A percentile compares a stretch with the other conserved stretches of the same genome.
Evolutionary conservation across 2,329 filamentous ascomycete genomes (phyloP).

Genomic region (Colletotrichum noveboracense): DNA sequence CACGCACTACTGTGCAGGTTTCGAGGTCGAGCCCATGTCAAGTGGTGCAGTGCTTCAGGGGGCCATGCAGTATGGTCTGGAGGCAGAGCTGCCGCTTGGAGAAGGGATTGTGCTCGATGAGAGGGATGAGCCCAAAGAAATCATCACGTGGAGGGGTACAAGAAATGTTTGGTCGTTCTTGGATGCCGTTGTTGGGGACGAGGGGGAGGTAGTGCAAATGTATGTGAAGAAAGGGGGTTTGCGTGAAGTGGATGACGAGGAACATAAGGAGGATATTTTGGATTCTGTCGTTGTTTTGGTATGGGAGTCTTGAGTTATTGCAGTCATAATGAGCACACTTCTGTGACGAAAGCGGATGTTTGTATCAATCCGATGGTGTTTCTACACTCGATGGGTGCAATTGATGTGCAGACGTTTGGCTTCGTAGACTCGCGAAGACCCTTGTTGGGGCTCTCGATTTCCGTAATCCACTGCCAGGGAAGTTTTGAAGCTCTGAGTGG

Average conservation of each 20-base stretch:
- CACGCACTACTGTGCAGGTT: slow-evolving; percentile 44
- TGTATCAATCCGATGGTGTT: background rate
- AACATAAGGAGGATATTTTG: slow-evolving; percentile 27
- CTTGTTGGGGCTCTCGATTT: background rate
- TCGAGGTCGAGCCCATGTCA: slow-evolving; percentile 25
- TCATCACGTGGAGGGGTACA: slow-evolving; percentile 39
- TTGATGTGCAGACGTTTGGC: background rate
- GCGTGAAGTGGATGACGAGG: background rate
- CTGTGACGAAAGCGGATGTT: background rate
- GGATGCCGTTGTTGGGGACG: slow-evolving; percentile 38
- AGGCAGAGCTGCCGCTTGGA: slow-evolving; percentile 24
- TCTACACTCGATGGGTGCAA: background rate
- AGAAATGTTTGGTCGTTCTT: slow-evolving; percentile 46
- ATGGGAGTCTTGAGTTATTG: slow-evolving; percentile 34
- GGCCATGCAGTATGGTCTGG: slow-evolving; percentile 5
- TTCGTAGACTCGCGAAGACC: background rate
- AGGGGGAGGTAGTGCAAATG: slow-evolving; percentile 51
- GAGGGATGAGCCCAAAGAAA: slow-evolving; percentile 29
- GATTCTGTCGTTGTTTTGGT: slow-evolving; percentile 47
- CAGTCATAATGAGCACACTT: background rate
- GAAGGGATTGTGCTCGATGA: slow-evolving; percentile 38
- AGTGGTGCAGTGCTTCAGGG: slow-evolving; percentile 1
- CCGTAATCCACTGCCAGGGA: background rate
- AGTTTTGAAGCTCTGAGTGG: background rate
- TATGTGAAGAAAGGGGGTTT: slow-evolving; percentile 40